Evolutionary conservation across 2,329 filamentous ascomycete species (phyloP), one percentile per base, ranked within the genome.

Genomic region (Dactylellina sp.): DNA sequence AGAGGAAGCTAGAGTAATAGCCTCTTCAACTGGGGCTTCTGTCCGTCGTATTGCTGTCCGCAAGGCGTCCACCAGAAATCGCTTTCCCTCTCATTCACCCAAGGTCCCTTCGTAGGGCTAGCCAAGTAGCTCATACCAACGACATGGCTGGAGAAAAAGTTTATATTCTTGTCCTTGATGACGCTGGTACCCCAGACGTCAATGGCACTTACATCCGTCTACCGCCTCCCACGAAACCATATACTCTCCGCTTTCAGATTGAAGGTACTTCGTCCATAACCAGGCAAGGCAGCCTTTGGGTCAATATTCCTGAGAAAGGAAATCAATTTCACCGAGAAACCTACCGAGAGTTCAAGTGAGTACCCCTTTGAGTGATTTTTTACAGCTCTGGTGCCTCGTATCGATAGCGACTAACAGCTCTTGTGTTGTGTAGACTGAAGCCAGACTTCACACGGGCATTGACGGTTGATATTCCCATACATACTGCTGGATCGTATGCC

Each of bases 191-290:
- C 77, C 95, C 96, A 37, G 89, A 96, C 81, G 89, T 99, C 53
- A 86, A 91, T 24, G 91, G 93, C 79, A 89, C 91, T 78, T 99
- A 97, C 84, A 91, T 98, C 79, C 97, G 97, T 81, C 85, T 99
- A 46, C 90, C 93, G 0, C 89, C 95, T 16, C 89, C 91, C 16
- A 86, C 85, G 42, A 86, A 89, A n/a, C 90, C 90, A 44, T 89
- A 98, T 79, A 87, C 87, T 60, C 84, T 97, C 66, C 89, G 94
- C 71, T 97, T 99, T 82, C 88, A 92, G 77, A 94, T 97, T 78
- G 91, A 97, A 82, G 93, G 95, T 75, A 94, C 92, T 66, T 97
- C 94, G 80, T 97, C 94, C 75, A 95, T 99, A 84, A 97, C 93
- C 82, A 88, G 93, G 77, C 86, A 97, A 82, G 95, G 96, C 71